Conservation (phyloP, 805 yeast species). For the Sugiyamaella smithiae region DNA sequence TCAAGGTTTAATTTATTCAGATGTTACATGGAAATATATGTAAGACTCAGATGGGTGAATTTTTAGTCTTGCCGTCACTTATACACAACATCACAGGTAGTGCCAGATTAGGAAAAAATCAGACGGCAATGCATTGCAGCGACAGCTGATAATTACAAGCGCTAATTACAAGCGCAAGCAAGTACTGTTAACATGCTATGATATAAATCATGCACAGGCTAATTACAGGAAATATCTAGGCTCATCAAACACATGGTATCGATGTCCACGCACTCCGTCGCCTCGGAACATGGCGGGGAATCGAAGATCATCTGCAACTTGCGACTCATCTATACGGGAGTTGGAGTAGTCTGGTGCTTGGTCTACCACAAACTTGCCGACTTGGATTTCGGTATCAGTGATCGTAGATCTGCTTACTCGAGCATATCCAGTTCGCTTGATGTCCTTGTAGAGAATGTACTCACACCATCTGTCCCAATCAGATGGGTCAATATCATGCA, state of each 20-base stretch:
- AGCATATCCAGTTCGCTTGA: constrained; percentile 89
- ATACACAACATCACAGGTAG: background rate
- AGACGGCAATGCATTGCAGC: constrained; percentile 4
- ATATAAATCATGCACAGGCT: background rate
- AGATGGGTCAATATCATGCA: constrained; percentile 89
- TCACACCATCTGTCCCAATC: constrained; percentile 99
- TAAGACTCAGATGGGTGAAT: no score
- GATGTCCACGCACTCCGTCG: constrained; percentile 90
- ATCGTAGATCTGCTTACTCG: constrained; percentile 89
- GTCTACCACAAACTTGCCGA: constrained; percentile 78
- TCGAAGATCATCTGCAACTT: constrained; percentile 58
- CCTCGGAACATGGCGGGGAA: constrained; percentile 82
- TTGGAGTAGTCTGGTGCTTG: constrained; percentile 50
- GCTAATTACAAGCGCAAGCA: no score
- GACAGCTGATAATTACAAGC: no score
- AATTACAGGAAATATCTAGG: constrained; percentile 63
- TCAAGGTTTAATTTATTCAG: no score
- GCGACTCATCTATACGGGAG: constrained; percentile 51
- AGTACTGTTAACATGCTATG: no score
- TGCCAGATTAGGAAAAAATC: constrained; percentile 2
- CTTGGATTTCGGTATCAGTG: constrained; percentile 95
- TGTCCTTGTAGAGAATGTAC: constrained; percentile 82
- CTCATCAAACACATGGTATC: constrained; percentile 91
- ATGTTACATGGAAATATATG: no score
- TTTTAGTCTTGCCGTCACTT: no score